Base-by-base conservation (phyloP, 2,329 filamentous ascomycete species). In the Talaromyces rugulosus region DNA sequence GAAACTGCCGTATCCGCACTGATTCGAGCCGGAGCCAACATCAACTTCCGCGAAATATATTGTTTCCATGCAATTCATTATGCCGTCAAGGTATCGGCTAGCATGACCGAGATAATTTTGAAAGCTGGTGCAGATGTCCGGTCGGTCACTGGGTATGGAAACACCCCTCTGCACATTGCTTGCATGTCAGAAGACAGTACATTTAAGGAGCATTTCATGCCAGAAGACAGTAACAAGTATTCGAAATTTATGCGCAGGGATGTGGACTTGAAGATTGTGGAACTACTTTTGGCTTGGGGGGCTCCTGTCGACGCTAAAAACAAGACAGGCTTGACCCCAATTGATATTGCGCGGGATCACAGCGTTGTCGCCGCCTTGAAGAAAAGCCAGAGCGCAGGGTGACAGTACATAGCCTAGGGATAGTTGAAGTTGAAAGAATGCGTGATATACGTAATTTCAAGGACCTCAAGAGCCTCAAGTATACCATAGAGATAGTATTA, bases 101-200 rank as follows among this genome's bases (percentile, higher is more conserved):
- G 34, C 4, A 47, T 55, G 34, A 31, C 55, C 16, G 36, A 30
- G 14, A 28, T 44, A 2, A 9, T 59, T 12, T n/a, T 62, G 42
- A 11, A 51, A 42, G 34, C 54, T 16, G 56, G 56, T n/a, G 56
- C 36, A 18, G 18, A 55, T n/a, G 5, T 30, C 28, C 27, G 36
- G 28, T 23, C 50, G 12, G 47, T 36, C 27, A 47, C 33, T n/a
- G 16, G 7, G 4, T 4, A 33, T 33, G 31, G 28, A 31, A 30
- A 53, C 23, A 61, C 55, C 7, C 42, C 59, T 23, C 28, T 58
- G 44, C 59, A 52, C 33, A 9, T 58, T 34, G 40, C 34, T 40
- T 44, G 34, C 23, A 16, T n/a, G 33, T 3, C 40, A 33, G 31
- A 23, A 23, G 31, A 33, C 31, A 33, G 23, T 23, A 2, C 23